Evolutionary conservation across 345 rosid genomes (phyloP).

Genomic region (Eucalyptus erythrocorys): DNA sequence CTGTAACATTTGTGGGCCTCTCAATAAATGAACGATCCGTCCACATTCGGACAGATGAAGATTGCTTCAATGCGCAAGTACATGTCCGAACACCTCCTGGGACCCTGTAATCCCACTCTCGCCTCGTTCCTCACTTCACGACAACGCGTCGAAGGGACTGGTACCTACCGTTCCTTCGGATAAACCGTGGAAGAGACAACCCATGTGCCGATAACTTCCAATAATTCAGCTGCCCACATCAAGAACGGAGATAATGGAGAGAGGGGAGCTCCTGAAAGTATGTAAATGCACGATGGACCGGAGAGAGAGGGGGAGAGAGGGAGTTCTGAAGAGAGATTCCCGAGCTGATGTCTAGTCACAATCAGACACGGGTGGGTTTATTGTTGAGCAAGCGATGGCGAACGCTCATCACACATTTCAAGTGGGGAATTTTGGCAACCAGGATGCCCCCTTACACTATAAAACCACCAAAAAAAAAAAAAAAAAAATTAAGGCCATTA

Average conservation of each 20-base stretch:
- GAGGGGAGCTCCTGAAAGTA: neutral
- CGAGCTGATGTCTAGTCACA: neutral
- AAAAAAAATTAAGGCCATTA: too few relatives aligned
- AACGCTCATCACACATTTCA: too few relatives aligned
- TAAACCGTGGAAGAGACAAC: accelerated
- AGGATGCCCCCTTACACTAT: too few relatives aligned
- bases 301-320: neutral
- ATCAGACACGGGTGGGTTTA: too few relatives aligned
- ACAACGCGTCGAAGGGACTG: neutral
- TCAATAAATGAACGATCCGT: too few relatives aligned
- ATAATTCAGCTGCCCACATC: neutral
- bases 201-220: neutral
- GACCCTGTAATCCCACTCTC: neutral
- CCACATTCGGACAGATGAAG: too few relatives aligned
- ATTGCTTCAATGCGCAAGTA: too few relatives aligned
- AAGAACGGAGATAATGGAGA: neutral
- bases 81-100: too few relatives aligned
- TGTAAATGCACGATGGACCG: neutral
- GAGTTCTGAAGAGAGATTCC: neutral
- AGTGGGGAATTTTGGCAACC: too few relatives aligned
- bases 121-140: neutral
- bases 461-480: too few relatives aligned
- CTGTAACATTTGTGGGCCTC: too few relatives aligned
- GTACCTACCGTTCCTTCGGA: neutral
- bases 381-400: too few relatives aligned